Conservation (phyloP, 139 green algal genomes). For the Limnomonas spitsbergensis region DNA sequence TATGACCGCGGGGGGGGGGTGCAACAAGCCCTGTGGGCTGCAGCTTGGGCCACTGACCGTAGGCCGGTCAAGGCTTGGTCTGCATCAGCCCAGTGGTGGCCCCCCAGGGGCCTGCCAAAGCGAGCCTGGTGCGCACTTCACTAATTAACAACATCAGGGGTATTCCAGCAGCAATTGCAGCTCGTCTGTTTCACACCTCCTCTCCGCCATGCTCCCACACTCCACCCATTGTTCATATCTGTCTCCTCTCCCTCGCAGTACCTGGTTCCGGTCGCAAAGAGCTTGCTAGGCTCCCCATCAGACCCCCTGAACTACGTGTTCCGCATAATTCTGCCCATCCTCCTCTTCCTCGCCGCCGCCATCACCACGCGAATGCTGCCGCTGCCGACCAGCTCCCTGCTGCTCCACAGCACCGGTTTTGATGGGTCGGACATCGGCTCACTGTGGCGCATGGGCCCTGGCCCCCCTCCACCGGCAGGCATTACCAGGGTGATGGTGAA, state of each 20-base stretch:
- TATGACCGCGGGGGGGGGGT: no score
- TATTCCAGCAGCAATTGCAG: not conserved
- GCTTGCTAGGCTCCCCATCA: not conserved
- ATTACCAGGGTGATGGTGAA: not conserved
- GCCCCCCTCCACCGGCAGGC: not conserved
- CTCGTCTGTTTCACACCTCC: not conserved
- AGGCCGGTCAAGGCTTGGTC: no score
- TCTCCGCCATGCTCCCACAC: not conserved
- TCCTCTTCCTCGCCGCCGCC: not conserved
- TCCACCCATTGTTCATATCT: no score
- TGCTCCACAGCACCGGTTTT: not conserved
- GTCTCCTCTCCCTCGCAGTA: not conserved
- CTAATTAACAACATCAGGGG: not conserved
- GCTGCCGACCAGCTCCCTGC: not conserved
- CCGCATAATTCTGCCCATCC: not conserved
- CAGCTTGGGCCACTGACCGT: no score
- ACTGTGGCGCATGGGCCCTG: not conserved
- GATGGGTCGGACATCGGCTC: not conserved
- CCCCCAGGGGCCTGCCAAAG: no score
- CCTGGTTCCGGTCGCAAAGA: not conserved
- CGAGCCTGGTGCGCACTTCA: no score
- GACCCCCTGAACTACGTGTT: not conserved
- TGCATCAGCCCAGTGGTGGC: not conserved
- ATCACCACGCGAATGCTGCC: not conserved
- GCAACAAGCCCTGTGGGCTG: no score